These are phyloP conservation scores for Penicillium sp. DNA, from an alignment of 2,329 filamentous ascomycete species.

Conservation along the genomic window DNA sequence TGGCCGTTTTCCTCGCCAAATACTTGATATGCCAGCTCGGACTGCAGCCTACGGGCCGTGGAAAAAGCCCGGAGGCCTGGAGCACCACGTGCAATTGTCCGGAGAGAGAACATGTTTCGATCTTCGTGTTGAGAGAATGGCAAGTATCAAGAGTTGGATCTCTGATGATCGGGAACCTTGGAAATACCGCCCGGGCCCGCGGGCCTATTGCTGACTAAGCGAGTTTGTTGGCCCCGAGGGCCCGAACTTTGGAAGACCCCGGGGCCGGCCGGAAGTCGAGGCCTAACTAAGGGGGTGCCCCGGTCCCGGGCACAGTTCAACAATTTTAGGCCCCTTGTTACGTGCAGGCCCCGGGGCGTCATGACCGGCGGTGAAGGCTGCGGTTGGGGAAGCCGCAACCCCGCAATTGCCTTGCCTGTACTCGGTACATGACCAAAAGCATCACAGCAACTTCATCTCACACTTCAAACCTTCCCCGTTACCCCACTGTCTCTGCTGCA, in stretches of 20 bases:
- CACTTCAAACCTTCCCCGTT: background rate
- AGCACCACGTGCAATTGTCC: conserved; percentile 5
- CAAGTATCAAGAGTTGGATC: background rate
- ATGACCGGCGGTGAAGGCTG: no score
- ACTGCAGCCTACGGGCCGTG: conserved; percentile 26
- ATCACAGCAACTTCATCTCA: background rate
- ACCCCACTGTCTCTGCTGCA: no score
- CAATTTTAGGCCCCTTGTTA: no score
- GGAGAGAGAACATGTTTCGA: conserved; percentile 12
- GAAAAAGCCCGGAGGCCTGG: conserved; percentile 31
- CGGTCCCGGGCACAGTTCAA: no score
- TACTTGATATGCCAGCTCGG: conserved; percentile 38
- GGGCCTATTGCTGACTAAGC: conserved; percentile 12
- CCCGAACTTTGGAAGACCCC: no score
- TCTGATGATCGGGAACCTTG: background rate
- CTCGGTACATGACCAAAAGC: no score
- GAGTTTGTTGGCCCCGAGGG: no score
- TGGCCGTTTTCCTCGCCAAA: conserved; percentile 37
- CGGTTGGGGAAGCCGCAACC: no score
- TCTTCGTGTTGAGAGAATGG: background rate
- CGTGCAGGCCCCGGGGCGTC: no score
- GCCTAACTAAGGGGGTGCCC: no score
- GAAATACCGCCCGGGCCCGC: background rate
- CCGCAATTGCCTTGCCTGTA: no score
- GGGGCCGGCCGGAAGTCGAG: no score